A percentile compares a stretch with the other conserved stretches of the same genome.
These are phyloP conservation scores for Lactarius psammicola DNA, from an alignment of 768 basidiomycete species.

Conservation along the genomic window DNA sequence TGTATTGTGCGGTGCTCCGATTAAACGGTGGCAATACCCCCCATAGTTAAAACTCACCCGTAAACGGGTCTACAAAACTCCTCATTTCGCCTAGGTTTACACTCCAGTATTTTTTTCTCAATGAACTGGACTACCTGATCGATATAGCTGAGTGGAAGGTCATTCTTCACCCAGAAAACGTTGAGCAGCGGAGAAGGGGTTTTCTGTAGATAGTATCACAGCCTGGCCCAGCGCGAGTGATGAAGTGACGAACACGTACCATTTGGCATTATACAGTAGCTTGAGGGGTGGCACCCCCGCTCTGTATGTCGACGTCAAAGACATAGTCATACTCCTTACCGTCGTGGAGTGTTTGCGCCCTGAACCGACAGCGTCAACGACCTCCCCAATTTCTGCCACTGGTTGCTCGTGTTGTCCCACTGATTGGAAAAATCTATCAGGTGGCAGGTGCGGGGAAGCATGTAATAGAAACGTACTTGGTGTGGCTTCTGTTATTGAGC, in stretches of 20 bases:
- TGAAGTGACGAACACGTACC: constrained; percentile 47
- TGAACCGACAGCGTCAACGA: constrained; percentile 90
- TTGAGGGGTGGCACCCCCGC: constrained; percentile 91
- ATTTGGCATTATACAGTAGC: constrained; percentile 85
- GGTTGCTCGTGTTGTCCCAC: constrained; percentile 72
- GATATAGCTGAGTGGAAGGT: constrained; percentile 77
- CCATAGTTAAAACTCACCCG: constrained; percentile 50
- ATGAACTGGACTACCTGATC: constrained; percentile 94
- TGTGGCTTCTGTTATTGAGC: constrained; percentile 84
- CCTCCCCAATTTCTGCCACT: constrained; percentile 94
- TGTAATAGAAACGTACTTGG: constrained; percentile 56
- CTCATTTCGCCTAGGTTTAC: constrained; percentile 61
- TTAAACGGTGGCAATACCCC: background rate
- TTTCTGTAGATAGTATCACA: constrained; percentile 53
- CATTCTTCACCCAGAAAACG: constrained; percentile 80
- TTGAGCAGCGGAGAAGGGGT: constrained; percentile 87
- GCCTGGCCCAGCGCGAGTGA: background rate
- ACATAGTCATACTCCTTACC: constrained; percentile 98
- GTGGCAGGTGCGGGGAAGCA: background rate
- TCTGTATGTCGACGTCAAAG: constrained; percentile 96
- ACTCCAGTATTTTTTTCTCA: constrained; percentile 85
- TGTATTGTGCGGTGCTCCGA: constrained; percentile 14
- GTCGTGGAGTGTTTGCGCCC: constrained; percentile 88
- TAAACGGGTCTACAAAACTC: constrained; percentile 87
- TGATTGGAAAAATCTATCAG: constrained; percentile 35